phyloP scores from a whole-genome alignment of 164 flowering plant species.

The Stephania cephalantha region DNA sequence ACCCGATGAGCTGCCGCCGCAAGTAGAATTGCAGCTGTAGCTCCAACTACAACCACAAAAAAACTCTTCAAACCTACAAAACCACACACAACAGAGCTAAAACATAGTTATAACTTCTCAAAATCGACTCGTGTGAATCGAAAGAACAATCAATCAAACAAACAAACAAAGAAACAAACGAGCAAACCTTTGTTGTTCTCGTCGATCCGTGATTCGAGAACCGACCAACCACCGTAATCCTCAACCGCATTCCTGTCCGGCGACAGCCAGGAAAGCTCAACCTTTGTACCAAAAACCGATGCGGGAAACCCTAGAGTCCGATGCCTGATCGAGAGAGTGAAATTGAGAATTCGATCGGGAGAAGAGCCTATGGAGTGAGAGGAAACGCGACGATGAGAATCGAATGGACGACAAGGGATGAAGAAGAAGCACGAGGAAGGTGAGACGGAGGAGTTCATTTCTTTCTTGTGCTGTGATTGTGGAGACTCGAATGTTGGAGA shows the following conservation, averaged over 20 bases:
- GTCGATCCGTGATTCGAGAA: conserved; percentile 23
- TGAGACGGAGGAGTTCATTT: conserved; percentile 8
- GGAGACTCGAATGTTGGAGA: not conserved
- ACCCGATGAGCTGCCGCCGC: conserved; percentile 40
- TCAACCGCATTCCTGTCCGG: conserved; percentile 21
- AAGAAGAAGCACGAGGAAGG: conserved; percentile 15
- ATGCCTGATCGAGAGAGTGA: conserved; percentile 5
- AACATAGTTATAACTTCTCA: not conserved
- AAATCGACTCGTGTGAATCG: not conserved
- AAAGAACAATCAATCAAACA: too few species aligned
- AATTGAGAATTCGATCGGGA: conserved; percentile 11
- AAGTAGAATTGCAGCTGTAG: conserved; percentile 41
- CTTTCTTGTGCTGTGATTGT: not conserved
- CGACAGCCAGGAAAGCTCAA: conserved; percentile 34
- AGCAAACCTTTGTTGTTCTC: conserved; percentile 30
- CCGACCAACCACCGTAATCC: conserved; percentile 50
- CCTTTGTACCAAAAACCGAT: conserved; percentile 18
- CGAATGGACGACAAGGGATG: conserved; percentile 1
- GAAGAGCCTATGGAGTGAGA: conserved; percentile 7
- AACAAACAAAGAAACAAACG: not conserved
- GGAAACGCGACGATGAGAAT: conserved; percentile 14
- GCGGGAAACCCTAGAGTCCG: conserved; percentile 14
- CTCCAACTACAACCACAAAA: conserved; percentile 39
- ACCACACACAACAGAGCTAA: not conserved
- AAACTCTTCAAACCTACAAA: conserved; percentile 31